Base-by-base conservation (phyloP, 2,329 filamentous ascomycete species). In the Ceratocystis variospora region DNA sequence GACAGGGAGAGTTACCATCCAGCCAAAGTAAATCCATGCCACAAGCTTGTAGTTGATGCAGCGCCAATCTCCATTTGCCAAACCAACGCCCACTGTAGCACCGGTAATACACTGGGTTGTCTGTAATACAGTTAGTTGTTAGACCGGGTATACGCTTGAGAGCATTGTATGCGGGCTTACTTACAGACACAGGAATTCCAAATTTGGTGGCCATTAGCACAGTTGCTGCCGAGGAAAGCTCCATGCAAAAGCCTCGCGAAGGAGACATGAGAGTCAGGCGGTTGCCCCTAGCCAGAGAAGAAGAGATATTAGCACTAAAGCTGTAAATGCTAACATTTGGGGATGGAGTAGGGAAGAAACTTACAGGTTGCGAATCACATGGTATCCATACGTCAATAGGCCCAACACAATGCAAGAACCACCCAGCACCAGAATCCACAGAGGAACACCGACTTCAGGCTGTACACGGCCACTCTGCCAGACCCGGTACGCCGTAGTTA, bases 311-410 rank as follows among this genome's bases (percentile, higher is more conserved):
- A 53, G 31, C 12, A 41, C 10, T 25, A 48, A 8, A 53, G 19
- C 4, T 6, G 37, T 15, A 5, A n/a, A 3, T 5, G 44, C 22
- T 25, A 28, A 17, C n/a, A 31, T 5, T 5, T 5, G 12, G 1
- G 46, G 19, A 17, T 22, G 6, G 22, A 57, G n/a, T 6, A 62
- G 22, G 61, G 6, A 53, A 31, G 19, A 59, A 0, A 45, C 64
- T 61, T 37, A 66, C 66, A 83, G 76, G 61, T 79, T 79, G 63
- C 79, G 77, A 79, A 84, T 83, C 71, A 86, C 84, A 71, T 85
- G 83, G 73, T 85, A 86, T 6, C 83, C 83, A 70, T 84, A 86
- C 8, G 81, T 83, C 74, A 81, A 77, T 67, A 86, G 76, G n/a
- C 83, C 83, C n/a, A 83, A 71, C 57, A 79, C 79, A 31, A 83